Base-by-base conservation (phyloP, 768 basidiomycete genomes). In the Floccularia luteovirens region DNA sequence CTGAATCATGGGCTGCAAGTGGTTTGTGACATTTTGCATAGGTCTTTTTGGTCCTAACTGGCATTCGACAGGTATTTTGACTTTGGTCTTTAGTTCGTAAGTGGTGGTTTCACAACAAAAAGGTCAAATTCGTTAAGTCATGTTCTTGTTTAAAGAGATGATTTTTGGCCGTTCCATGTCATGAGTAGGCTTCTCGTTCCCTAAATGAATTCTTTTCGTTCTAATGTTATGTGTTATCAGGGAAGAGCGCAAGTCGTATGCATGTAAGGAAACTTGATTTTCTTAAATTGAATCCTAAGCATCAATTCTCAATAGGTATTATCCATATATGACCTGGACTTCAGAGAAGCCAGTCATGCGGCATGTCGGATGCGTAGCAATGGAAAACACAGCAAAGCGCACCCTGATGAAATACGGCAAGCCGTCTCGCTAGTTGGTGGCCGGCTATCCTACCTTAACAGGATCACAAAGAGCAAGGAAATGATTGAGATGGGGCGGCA, bases 1-100 rank as follows among this genome's bases (percentile, higher is more conserved):
- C 87, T 3, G 90, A 92, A 55, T 61, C 80, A 4, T 93, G 92
- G 89, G 79, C 84, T 4, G 81, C 84, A 8, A 78, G 82, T 56
- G 77, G 86, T 82, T 46, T 47, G 72, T 54, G 30, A 23, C 25
- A 8, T 28, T 8, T 28, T 8, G 8, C 27, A n/a, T 20, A 48
- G 14, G 45, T 24, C 24, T 30, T 39, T 7, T 28, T 21, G 32
- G 38, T 22, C 24, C 32, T 16, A 41, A 32, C 17, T 27, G 11
- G 19, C 11, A 5, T 28, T 21, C 10, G 13, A 7, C 19, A 82
- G 84, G 84, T 12, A 82, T 87, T 37, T 56, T 84, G 43, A 90
- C 85, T 5, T 69, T 89, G 57, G 79, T 92, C 1, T 88, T 91
- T 56, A 80, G 66, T 61, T 76, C 78, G 79, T 85, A 51, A 59